Evolutionary conservation across 371 early-diverging fungal genomes (phyloP).

Genomic region (Smittium culicis): DNA sequence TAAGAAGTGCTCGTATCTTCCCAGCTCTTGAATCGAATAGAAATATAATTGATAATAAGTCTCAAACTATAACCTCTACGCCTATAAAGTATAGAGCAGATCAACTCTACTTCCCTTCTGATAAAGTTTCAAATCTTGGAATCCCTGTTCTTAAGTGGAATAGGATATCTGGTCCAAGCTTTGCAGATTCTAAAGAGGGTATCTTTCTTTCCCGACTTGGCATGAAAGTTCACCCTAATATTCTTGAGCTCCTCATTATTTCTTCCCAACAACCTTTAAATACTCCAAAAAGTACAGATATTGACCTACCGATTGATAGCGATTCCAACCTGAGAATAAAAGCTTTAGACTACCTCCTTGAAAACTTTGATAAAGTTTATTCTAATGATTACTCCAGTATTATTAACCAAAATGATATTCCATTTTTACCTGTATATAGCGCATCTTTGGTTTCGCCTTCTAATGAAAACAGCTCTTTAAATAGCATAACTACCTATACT

Average conservation of each 20-base stretch:
- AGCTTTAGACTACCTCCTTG: slow-evolving; percentile 56
- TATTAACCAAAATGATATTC: neutral
- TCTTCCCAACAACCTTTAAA: slow-evolving; percentile 33
- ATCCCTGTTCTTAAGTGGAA: slow-evolving; percentile 36
- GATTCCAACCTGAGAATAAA: slow-evolving; percentile 28
- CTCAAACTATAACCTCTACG: too few species aligned
- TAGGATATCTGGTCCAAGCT: neutral
- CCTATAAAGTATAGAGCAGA: slow-evolving; percentile 40
- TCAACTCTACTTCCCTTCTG: slow-evolving; percentile 57
- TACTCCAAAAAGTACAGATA: neutral
- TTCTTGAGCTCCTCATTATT: slow-evolving; percentile 36
- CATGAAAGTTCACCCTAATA: slow-evolving; percentile 39
- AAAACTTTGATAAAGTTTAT: slow-evolving; percentile 47
- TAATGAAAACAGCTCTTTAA: neutral
- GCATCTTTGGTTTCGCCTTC: neutral
- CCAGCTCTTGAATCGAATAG: slow-evolving; percentile 33
- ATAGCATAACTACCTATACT: neutral
- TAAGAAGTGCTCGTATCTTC: slow-evolving; percentile 56
- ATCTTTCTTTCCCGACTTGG: slow-evolving; percentile 53
- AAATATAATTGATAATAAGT: too few species aligned
- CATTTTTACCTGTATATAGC: slow-evolving; percentile 12
- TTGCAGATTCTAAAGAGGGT: slow-evolving; percentile 29
- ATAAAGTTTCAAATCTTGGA: slow-evolving; percentile 41
- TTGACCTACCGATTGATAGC: slow-evolving; percentile 3
- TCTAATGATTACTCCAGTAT: slow-evolving; percentile 9